Evolutionary conservation across 441 rosid species (phyloP).

Genomic region (Populus hybrid): DNA sequence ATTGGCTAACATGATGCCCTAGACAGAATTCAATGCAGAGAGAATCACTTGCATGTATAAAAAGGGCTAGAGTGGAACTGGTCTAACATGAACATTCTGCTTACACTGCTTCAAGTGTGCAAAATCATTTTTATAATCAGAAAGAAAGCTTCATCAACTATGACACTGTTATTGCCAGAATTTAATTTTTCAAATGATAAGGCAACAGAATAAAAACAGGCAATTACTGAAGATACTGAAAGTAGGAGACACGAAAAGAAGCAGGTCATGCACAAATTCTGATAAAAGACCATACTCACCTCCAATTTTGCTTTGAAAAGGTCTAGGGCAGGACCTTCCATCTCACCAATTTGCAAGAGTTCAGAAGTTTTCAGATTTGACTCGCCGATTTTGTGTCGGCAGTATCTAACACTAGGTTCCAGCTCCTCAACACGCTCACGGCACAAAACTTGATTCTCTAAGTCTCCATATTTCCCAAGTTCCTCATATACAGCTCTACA

Average conservation of each 20-base stretch:
- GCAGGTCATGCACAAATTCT: not conserved
- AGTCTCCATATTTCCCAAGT: slow-evolving; percentile 96
- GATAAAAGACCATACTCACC: slow-evolving; percentile 33
- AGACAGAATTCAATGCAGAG: not conserved
- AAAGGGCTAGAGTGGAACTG: not conserved
- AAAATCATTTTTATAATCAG: not conserved
- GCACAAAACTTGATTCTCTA: slow-evolving; percentile 94
- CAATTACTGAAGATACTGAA: not conserved
- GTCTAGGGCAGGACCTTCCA: slow-evolving; percentile 89
- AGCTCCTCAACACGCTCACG: slow-evolving; percentile 97
- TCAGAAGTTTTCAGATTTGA: slow-evolving; percentile 87
- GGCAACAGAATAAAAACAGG: not conserved
- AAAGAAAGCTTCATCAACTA: not conserved
- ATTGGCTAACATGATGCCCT: not conserved
- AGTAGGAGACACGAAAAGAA: not conserved
- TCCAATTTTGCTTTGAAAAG: slow-evolving; percentile 89
- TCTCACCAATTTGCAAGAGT: slow-evolving; percentile 87
- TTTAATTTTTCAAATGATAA: not conserved
- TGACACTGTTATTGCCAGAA: not conserved
- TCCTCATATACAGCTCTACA: slow-evolving; percentile 94
- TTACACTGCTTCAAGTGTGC: not conserved
- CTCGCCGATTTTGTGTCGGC: slow-evolving; percentile 90
- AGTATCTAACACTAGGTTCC: slow-evolving; percentile 89
- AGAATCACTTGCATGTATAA: not conserved
- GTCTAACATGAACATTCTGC: not conserved